Percentiles rank a stretch among this genome's conserved stretches.
phyloP scores from a whole-genome alignment of 257 asterid species.

The Ballota nigra region DNA sequence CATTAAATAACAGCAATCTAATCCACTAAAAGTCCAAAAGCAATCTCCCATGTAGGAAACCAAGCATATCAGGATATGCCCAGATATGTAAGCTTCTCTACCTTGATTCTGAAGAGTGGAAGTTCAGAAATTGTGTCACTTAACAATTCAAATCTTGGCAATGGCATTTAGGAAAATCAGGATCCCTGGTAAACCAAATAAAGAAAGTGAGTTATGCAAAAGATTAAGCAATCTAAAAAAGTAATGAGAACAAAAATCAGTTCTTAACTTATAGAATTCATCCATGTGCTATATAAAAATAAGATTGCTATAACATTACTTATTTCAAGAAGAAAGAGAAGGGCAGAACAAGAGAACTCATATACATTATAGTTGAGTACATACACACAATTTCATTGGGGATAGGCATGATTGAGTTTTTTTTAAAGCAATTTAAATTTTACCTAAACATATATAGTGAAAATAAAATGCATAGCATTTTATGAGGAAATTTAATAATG shows the following conservation, averaged over 20 bases:
- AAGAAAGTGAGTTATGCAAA: conserved; percentile 5
- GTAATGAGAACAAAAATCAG: background rate
- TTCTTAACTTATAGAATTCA: background rate
- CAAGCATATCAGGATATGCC: conserved; percentile 24
- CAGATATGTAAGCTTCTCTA: background rate
- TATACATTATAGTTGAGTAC: too few relatives aligned
- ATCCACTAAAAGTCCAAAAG: conserved; percentile 15
- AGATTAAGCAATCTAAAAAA: conserved; percentile 1
- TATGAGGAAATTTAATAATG: too few relatives aligned
- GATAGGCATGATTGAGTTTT: too few relatives aligned
- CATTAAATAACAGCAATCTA: conserved; percentile 18
- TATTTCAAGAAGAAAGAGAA: background rate
- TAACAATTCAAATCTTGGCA: conserved; percentile 8
- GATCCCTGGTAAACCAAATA: conserved; percentile 21
- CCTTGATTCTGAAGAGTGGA: conserved; percentile 13
- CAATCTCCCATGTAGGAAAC: conserved; percentile 10
- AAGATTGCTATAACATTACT: background rate
- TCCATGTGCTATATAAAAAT: conserved; percentile 4
- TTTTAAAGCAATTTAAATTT: conserved; percentile 6
- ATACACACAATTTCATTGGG: background rate
- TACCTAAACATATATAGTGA: background rate
- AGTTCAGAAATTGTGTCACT: conserved; percentile 9
- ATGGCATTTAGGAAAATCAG: conserved; percentile 6
- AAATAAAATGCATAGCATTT: conserved; percentile 13
- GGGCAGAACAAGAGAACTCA: too few relatives aligned